These are phyloP conservation scores for Cyberlindnera misumaiensis DNA, from an alignment of 805 yeast genomes.

Conservation along the genomic window DNA sequence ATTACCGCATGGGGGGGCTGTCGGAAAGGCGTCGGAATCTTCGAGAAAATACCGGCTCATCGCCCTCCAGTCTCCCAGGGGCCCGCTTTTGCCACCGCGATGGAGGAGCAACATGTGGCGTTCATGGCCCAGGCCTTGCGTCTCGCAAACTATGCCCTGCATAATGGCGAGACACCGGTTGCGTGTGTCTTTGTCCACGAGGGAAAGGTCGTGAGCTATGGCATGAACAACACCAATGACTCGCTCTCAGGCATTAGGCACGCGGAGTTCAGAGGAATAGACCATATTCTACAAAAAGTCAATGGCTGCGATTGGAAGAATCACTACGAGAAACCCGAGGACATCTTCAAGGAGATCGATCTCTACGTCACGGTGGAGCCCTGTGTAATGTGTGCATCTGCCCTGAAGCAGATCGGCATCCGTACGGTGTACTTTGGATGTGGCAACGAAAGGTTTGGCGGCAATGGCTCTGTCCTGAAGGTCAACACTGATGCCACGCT, in stretches of 20 bases:
- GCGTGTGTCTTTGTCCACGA: conserved; percentile 66
- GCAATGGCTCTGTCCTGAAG: conserved; percentile 80
- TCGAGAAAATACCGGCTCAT: background rate
- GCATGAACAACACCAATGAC: conserved; percentile 81
- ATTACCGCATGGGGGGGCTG: background rate
- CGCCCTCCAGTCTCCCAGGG: background rate
- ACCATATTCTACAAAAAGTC: conserved; percentile 35
- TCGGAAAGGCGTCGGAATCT: conserved; percentile 1
- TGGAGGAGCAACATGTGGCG: conserved; percentile 15
- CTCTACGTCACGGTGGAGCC: conserved; percentile 96
- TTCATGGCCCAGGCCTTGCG: conserved; percentile 47
- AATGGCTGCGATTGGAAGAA: conserved; percentile 17
- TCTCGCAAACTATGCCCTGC: conserved; percentile 59
- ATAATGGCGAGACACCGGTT: conserved; percentile 74
- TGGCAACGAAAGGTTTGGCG: conserved; percentile 93
- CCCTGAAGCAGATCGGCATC: conserved; percentile 74
- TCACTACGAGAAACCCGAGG: conserved; percentile 19
- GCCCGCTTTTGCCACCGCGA: too few relatives aligned
- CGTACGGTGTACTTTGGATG: conserved; percentile 80
- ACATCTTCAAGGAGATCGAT: conserved; percentile 47
- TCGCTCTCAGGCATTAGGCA: conserved; percentile 84
- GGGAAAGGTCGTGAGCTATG: conserved; percentile 55
- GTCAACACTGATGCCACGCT: conserved; percentile 42
- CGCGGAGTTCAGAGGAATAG: conserved; percentile 85
- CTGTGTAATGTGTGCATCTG: conserved; percentile 96